Conservation (phyloP, 2,329 filamentous ascomycete genomes). For the Fusarium cyanostomum region DNA sequence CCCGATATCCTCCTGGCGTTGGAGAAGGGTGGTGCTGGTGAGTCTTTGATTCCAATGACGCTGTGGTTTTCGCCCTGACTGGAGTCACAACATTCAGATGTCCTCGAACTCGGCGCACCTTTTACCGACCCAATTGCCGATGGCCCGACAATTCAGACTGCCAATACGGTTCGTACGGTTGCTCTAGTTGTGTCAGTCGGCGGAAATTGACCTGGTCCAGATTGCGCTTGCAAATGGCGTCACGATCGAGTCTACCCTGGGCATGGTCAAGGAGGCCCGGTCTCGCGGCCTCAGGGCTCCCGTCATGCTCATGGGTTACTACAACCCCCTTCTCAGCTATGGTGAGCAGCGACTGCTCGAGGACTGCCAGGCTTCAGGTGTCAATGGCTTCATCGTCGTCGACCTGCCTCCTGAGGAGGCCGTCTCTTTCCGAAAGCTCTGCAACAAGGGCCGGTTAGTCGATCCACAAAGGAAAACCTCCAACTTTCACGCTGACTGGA, state of each 20-base stretch:
- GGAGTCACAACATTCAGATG: slow-evolving; percentile 59
- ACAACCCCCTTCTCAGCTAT: slow-evolving; percentile 94
- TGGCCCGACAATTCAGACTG: slow-evolving; percentile 94
- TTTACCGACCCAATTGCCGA: slow-evolving; percentile 99
- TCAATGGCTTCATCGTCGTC: slow-evolving; percentile 97
- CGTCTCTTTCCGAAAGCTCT: slow-evolving; percentile 87
- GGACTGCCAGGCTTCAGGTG: slow-evolving; percentile 83
- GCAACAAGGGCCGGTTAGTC: slow-evolving; percentile 76
- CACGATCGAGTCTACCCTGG: slow-evolving; percentile 79
- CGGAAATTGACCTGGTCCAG: slow-evolving; percentile 44
- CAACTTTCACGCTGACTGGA: background rate
- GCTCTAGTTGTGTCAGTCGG: background rate
- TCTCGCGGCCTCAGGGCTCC: slow-evolving; percentile 80
- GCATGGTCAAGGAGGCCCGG: slow-evolving; percentile 85
- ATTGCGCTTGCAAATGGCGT: slow-evolving; percentile 88
- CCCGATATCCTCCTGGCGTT: slow-evolving; percentile 86
- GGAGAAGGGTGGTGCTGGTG: slow-evolving; percentile 92
- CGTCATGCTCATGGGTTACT: slow-evolving; percentile 97
- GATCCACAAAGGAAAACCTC: background rate
- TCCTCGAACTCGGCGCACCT: slow-evolving; percentile 94
- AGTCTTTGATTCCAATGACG: slow-evolving; percentile 40
- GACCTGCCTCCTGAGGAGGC: slow-evolving; percentile 97
- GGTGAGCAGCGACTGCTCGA: slow-evolving; percentile 89
- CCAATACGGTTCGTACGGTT: slow-evolving; percentile 76
- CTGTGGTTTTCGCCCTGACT: slow-evolving; percentile 19